A percentile compares a stretch with the other conserved stretches of the same genome.
phyloP scores from a whole-genome alignment of 208 protist genomes.

The Trypanosoma melophagium region DNA sequence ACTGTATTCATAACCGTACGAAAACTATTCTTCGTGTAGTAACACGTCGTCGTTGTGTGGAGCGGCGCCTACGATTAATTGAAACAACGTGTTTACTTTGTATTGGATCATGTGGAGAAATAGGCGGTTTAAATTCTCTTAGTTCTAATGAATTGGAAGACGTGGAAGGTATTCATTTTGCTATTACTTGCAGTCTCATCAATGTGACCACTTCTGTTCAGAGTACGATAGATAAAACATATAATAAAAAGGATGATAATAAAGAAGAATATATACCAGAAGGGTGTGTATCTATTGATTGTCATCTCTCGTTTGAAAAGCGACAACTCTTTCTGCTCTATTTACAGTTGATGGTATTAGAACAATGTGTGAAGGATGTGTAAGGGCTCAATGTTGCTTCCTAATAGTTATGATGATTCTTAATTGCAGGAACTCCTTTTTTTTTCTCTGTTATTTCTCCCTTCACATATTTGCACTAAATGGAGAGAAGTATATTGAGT shows the following conservation, averaged over 20 bases:
- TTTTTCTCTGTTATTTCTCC: too few species aligned
- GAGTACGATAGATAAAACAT: not conserved
- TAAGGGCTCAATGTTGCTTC: not conserved
- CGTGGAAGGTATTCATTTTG: conserved; percentile 31
- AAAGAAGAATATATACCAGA: not conserved
- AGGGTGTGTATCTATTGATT: conserved; percentile 69
- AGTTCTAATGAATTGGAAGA: too few species aligned
- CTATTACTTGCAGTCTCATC: conserved; percentile 21
- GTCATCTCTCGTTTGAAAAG: conserved; percentile 69
- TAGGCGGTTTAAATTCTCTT: conserved; percentile 12
- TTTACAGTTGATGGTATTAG: conserved; percentile 50
- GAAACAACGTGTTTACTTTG: conserved; percentile 34
- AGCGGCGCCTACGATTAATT: conserved; percentile 19
- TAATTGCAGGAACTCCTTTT: too few species aligned
- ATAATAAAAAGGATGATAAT: not conserved
- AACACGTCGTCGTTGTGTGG: conserved; percentile 14
- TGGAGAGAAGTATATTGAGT: too few species aligned
- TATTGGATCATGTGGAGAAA: conserved; percentile 24
- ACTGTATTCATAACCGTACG: conserved; percentile 13
- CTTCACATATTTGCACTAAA: too few species aligned
- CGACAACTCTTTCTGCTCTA: conserved; percentile 39
- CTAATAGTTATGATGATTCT: not conserved
- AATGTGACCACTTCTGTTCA: not conserved
- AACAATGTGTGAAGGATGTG: conserved; percentile 26
- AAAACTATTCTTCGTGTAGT: conserved; percentile 9